Base-by-base conservation (phyloP, 192 early-diverging fungal genomes). In the Irineochytrium annulatum region DNA sequence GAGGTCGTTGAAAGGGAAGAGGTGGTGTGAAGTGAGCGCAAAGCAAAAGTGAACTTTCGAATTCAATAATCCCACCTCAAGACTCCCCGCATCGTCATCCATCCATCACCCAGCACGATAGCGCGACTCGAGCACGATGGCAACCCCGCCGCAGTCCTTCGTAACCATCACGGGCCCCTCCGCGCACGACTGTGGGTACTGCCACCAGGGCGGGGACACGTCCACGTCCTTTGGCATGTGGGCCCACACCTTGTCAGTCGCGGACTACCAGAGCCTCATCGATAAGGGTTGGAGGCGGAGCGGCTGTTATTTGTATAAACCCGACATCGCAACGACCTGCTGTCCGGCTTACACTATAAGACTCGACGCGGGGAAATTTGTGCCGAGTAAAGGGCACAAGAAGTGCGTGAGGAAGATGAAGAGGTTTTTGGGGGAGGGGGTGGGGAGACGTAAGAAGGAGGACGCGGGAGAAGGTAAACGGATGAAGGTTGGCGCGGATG, bases 151-250 rank as follows among this genome's bases (percentile, higher is more conserved):
- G 8, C 49, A n/a, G 19, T 48, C 57, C 46, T 27, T 63, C 24
- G 60, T 60, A 22, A 70, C 66, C 35, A 32, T 27, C 3, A 48
- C 22, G 20, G 24, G 30, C 27, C 69, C 69, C 3, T 37, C 62
- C 22, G n/a, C n/a, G n/a, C n/a, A n/a, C n/a, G n/a, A n/a, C n/a
- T 90, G 89, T 53, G 89, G 89, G 11, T 91, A 91, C 67, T 91
- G 89, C 67, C 75, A 86, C 54, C 52, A 53, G 24, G 62, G 54
- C 6, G 52, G 32, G 0, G 62, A 73, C 17, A 68, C 81, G 3
- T 89, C 86, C 0, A 49, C 48, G 29, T 81, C 77, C 43, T 83
- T 73, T 67, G 89, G 89, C 19, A 60, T 85, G 34, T 83, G 78
- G 70, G 85, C 80, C 5, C 76, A 87, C 63, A 43, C 68, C 17